Percentiles rank a stretch among this genome's conserved stretches.
Conservation (phyloP, 129 eudicot species). For the Dittrichia graveolens region DNA sequence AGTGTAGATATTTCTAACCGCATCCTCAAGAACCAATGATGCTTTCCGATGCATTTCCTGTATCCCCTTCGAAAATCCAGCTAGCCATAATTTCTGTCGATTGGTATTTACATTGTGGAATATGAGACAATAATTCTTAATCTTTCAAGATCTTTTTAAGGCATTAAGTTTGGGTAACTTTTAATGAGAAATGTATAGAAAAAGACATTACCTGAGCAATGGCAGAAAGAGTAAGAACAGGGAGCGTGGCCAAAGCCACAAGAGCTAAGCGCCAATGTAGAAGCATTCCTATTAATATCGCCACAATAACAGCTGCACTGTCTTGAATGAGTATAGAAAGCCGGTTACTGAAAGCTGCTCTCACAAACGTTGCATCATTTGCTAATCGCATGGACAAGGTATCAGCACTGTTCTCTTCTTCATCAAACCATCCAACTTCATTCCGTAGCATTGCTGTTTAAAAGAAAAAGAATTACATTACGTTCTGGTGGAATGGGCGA, state of each 20-base stretch:
- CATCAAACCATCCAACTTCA: constrained; percentile 99
- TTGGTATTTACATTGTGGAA: background rate
- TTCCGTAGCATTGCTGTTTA: constrained; percentile 89
- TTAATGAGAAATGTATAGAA: background rate
- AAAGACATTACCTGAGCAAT: constrained; percentile 70
- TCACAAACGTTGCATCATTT: constrained; percentile 96
- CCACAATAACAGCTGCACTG: constrained; percentile 81
- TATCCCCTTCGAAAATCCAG: constrained; percentile 94
- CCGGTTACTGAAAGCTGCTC: constrained; percentile 95
- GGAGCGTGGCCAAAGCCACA: constrained; percentile 84
- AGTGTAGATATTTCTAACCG: constrained; percentile 90
- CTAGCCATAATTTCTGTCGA: constrained; percentile 94
- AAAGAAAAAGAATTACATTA: constrained; percentile 12
- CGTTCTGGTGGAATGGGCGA: background rate
- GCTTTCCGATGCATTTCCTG: constrained; percentile 99
- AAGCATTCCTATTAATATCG: constrained; percentile 77
- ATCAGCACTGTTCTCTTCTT: constrained; percentile 91
- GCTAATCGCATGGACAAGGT: constrained; percentile 95
- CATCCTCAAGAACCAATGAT: constrained; percentile 92
- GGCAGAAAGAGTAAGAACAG: constrained; percentile 85
- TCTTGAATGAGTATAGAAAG: constrained; percentile 88
- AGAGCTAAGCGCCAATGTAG: constrained; percentile 92
- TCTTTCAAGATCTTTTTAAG: background rate
- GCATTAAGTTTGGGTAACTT: background rate
- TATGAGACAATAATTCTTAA: background rate